These are phyloP conservation scores for Monosporascus sp. DNA, from an alignment of 2,329 filamentous ascomycete genomes.

Conservation along the genomic window DNA sequence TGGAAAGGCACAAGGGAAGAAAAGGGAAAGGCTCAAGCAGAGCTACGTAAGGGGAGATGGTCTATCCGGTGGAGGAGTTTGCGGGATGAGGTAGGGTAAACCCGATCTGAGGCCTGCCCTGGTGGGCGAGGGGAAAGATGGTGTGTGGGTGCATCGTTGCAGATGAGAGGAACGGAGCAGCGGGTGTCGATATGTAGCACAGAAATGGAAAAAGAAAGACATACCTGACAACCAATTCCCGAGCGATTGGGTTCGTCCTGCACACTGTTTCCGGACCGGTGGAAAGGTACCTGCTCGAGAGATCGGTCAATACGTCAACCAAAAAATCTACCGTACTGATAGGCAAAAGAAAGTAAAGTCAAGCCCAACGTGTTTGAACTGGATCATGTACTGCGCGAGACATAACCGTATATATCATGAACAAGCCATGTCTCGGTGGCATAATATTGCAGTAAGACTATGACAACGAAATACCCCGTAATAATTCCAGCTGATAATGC, in stretches of 20 bases:
- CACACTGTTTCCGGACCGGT: slow-evolving; percentile 23
- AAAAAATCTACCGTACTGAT: background rate
- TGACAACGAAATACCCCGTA: slow-evolving; percentile 15
- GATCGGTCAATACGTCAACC: slow-evolving; percentile 5
- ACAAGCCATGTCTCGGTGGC: slow-evolving; percentile 9
- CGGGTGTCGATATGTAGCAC: slow-evolving; percentile 13
- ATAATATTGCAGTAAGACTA: slow-evolving; percentile 13
- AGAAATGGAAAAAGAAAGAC: slow-evolving; percentile 15
- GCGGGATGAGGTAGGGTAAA: slow-evolving; percentile 25
- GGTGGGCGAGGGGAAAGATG: slow-evolving; percentile 20
- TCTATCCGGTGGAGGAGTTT: slow-evolving; percentile 27
- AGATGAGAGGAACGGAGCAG: slow-evolving; percentile 23
- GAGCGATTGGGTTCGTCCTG: slow-evolving; percentile 27
- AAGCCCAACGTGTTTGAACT: background rate
- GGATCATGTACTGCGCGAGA: background rate
- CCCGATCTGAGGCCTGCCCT: slow-evolving; percentile 24
- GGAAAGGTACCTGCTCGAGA: slow-evolving; percentile 17
- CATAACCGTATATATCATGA: slow-evolving; percentile 7
- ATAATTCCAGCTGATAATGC: slow-evolving; percentile 17
- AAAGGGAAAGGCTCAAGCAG: slow-evolving; percentile 29
- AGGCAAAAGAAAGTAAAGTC: background rate
- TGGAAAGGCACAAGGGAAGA: slow-evolving; percentile 25
- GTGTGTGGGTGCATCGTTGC: slow-evolving; percentile 31
- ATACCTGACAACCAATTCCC: slow-evolving; percentile 26
- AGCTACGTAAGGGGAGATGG: slow-evolving; percentile 26